These are phyloP conservation scores for Cryphonectria parasitica DNA, from an alignment of 2,329 filamentous ascomycete genomes.

Conservation along the genomic window DNA sequence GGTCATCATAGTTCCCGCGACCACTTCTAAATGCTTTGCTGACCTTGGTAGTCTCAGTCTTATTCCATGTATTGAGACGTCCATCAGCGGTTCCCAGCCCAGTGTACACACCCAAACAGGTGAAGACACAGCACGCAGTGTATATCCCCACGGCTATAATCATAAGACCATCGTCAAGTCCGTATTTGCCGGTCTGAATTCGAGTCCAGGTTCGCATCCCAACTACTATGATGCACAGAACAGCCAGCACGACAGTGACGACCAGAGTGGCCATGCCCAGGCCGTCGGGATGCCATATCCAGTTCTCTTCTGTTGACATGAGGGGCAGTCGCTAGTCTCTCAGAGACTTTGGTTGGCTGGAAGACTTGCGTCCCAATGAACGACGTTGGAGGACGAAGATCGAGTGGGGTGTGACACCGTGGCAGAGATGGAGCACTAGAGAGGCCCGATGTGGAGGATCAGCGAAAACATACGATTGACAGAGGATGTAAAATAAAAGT, in stretches of 20 bases:
- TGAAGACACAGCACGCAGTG: conserved; percentile 10
- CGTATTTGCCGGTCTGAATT: background rate
- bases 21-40: background rate
- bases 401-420: background rate
- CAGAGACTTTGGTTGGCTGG: background rate
- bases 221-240: conserved; percentile 3
- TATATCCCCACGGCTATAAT: background rate
- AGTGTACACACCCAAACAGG: conserved; percentile 6
- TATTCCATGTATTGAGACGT: conserved; percentile 13
- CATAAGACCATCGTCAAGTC: conserved; percentile 16
- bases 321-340: background rate
- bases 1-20: too few relatives aligned
- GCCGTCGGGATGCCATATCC: background rate
- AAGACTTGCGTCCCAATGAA: background rate
- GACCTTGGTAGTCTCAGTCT: background rate
- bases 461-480: background rate
- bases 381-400: background rate
- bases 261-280: conserved; percentile 11
- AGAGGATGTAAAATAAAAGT: background rate
- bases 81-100: conserved; percentile 15
- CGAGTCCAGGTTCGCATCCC: conserved; percentile 9
- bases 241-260: background rate
- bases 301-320: conserved; percentile 2
- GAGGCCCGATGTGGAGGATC: background rate
- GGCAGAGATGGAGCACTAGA: background rate